Conservation (phyloP, 2,329 filamentous ascomycete species). For the Aspergillus neotritici region DNA sequence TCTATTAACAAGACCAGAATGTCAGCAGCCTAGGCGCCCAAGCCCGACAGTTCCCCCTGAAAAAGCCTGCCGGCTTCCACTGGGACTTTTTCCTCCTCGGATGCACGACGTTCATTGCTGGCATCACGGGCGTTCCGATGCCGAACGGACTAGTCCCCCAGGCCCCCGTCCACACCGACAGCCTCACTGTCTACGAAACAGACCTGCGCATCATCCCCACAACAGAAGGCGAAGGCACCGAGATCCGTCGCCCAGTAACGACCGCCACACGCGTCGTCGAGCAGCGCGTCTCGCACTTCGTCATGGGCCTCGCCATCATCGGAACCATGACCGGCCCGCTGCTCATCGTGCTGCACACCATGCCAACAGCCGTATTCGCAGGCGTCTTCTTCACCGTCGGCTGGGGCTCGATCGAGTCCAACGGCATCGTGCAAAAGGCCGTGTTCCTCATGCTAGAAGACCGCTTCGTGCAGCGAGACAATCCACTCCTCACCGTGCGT, state of each 20-base stretch:
- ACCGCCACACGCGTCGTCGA: slow-evolving; percentile 46
- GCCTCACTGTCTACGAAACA: slow-evolving; percentile 64
- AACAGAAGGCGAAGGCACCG: slow-evolving; percentile 49
- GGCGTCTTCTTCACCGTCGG: slow-evolving; percentile 79
- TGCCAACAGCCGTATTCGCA: slow-evolving; percentile 69
- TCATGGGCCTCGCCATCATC: slow-evolving; percentile 67
- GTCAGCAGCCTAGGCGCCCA: slow-evolving; percentile 70
- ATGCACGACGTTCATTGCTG: slow-evolving; percentile 65
- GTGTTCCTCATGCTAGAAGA: slow-evolving; percentile 60
- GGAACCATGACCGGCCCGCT: slow-evolving; percentile 71
- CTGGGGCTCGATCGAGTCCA: slow-evolving; percentile 64
- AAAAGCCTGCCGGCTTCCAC: slow-evolving; percentile 74
- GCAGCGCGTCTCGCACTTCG: slow-evolving; percentile 69
- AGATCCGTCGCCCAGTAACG: slow-evolving; percentile 52
- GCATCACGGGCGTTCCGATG: slow-evolving; percentile 67
- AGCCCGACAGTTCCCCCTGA: slow-evolving; percentile 70
- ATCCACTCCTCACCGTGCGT: slow-evolving; percentile 43
- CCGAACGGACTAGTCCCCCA: slow-evolving; percentile 69
- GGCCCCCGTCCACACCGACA: slow-evolving; percentile 56
- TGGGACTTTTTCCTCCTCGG: slow-evolving; percentile 77
- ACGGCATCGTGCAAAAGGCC: slow-evolving; percentile 67
- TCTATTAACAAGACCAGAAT: slow-evolving; percentile 41
- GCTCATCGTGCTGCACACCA: slow-evolving; percentile 64
- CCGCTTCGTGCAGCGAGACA: slow-evolving; percentile 50
- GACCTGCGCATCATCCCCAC: slow-evolving; percentile 62